phyloP scores from a whole-genome alignment of 164 flowering plant species.

The Echeveria elegans region DNA sequence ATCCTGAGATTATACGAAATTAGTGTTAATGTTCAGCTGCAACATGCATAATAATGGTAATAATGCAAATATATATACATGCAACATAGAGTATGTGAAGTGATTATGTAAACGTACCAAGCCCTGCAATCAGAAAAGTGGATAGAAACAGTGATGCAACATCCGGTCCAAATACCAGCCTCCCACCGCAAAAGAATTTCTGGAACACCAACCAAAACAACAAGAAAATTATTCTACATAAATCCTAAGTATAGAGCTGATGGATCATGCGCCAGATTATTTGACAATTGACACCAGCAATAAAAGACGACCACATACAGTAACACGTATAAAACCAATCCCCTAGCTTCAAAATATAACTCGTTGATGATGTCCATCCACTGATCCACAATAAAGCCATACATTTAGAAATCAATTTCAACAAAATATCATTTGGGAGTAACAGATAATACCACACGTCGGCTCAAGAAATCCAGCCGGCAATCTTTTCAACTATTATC shows the following conservation, averaged over 20 bases:
- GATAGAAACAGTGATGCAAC: constrained; percentile 56
- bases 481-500: no score
- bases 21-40: background rate
- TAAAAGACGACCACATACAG: background rate
- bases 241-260: background rate
- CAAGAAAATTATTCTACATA: background rate
- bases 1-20: constrained; percentile 47
- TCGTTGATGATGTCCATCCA: background rate
- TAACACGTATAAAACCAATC: background rate
- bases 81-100: background rate
- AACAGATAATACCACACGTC: no score
- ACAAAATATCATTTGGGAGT: no score
- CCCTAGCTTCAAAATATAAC: no score
- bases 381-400: background rate
- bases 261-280: background rate
- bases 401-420: background rate
- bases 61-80: background rate
- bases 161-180: constrained; percentile 86
- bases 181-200: constrained; percentile 82
- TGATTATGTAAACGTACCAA: constrained; percentile 38
- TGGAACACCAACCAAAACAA: constrained; percentile 19
- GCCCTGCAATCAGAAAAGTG: constrained; percentile 52
- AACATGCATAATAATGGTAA: background rate
- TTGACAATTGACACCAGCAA: background rate
- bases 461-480: no score